Base-by-base conservation (phyloP, 1,284 basidiomycete species). In the Ceratobasidium papillatum region DNA sequence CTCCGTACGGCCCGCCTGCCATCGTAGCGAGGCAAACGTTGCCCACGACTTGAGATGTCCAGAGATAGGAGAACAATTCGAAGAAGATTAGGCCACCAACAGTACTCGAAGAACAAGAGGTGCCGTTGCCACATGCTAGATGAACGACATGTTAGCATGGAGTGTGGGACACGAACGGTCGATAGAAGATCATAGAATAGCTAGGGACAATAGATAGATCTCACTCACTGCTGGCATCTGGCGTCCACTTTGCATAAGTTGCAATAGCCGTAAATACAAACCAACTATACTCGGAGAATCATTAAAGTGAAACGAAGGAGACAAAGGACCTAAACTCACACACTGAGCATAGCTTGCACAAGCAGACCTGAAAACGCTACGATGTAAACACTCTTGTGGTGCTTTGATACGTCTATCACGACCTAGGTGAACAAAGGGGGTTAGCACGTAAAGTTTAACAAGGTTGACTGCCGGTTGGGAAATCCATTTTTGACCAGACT, bases 21-120 rank as follows among this genome's bases (percentile, higher is more conserved):
- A 95, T 87, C 1, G 93, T 94, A 25, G 90, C 88, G 27, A 95
- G 85, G 0, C 92, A 87, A 47, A 95, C 88, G 79, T 95, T 95
- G 47, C 88, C 88, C 54, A 93, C 87, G 36, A 94, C 92, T 82
- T 92, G 90, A 0, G 90, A 91, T 11, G 89, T 91, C 93, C 93
- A 95, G 54, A 94, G 85, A 83, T 89, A 95, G n/a, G 90, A 90
- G 82, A 95, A 95, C 0, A 90, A 89, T 75, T 89, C 87, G 79
- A 88, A 95, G 80, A 95, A 89, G 75, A 95, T 87, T 9, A 95
- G 83, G 0, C 94, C 94, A 0, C 87, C 85, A 30, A 90, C 87
- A 59, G 86, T 89, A 3, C 82, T 82, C 1, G 84, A 85, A 0
- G 87, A 88, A 74, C 88, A 88, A 4, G 82, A 82, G 0, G 84